Conservation (phyloP, 768 basidiomycete species). For the Lentinula raphanica region DNA sequence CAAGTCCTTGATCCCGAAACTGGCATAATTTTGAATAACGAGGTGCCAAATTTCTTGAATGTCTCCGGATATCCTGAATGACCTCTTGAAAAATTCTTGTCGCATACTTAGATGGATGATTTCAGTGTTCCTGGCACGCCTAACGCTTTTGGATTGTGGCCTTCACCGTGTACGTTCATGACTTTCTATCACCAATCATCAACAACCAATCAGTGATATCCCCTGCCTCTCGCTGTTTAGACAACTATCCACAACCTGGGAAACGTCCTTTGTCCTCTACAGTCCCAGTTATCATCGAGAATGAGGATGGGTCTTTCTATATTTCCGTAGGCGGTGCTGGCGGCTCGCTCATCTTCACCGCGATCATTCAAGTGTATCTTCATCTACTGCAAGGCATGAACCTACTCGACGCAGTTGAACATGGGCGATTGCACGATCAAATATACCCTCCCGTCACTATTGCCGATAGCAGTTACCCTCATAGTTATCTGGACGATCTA, state of each 20-base stretch:
- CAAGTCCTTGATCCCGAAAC: slow-evolving; percentile 82
- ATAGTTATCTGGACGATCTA: slow-evolving; percentile 36
- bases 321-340: slow-evolving; percentile 81
- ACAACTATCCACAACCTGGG: slow-evolving; percentile 82
- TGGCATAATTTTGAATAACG: slow-evolving; percentile 86
- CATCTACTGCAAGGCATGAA: slow-evolving; percentile 82
- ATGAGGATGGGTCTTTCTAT: slow-evolving; percentile 67
- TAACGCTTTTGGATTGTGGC: slow-evolving; percentile 78
- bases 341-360: slow-evolving; percentile 78
- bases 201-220: neutral
- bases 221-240: slow-evolving; percentile 31
- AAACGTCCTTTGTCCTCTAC: slow-evolving; percentile 92
- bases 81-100: too few species aligned
- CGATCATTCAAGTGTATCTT: slow-evolving; percentile 74
- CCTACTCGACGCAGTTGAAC: slow-evolving; percentile 55
- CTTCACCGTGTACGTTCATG: slow-evolving; percentile 63
- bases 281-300: slow-evolving; percentile 73
- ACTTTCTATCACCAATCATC: neutral
- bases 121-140: slow-evolving; percentile 83
- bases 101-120: slow-evolving; percentile 68
- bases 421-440: slow-evolving; percentile 62
- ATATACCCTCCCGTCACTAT: slow-evolving; percentile 47
- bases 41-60: slow-evolving; percentile 36
- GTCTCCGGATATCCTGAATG: too few species aligned
- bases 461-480: slow-evolving; percentile 41